phyloP scores from a whole-genome alignment of 805 yeast genomes.

The Wickerhamia fluorescens region DNA sequence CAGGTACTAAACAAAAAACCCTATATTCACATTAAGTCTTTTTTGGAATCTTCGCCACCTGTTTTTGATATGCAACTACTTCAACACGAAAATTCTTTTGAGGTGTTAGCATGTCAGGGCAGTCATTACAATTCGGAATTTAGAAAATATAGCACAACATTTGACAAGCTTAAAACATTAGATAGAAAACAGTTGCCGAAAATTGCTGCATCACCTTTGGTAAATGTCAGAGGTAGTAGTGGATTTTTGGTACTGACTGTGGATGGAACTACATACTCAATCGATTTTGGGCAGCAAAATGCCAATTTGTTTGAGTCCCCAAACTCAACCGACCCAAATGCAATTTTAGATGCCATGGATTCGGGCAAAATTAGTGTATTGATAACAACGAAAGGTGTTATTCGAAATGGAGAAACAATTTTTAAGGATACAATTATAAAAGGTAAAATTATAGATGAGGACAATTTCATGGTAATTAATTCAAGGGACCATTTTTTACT shows the following conservation, averaged over 20 bases:
- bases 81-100: slow-evolving; percentile 2
- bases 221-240: background rate
- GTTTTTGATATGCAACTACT: slow-evolving; percentile 16
- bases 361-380: no score
- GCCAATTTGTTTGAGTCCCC: no score
- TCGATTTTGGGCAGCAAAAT: background rate
- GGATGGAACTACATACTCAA: background rate
- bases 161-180: no score
- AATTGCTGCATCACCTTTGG: background rate
- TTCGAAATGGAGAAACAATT: no score
- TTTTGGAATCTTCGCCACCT: slow-evolving; percentile 24
- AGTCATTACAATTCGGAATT: slow-evolving; percentile 30
- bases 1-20: slow-evolving; percentile 19
- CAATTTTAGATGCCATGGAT: no score
- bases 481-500: no score
- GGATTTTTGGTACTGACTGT: background rate
- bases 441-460: no score
- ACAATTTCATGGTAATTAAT: no score
- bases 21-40: slow-evolving; percentile 14
- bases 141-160: background rate
- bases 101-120: slow-evolving; percentile 23
- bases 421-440: no score
- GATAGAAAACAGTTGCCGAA: no score
- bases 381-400: no score
- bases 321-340: no score